Percentiles rank a stretch among this genome's conserved stretches.
Evolutionary conservation across 495 filamentous ascomycete species (phyloP).

Genomic region (Geoglossum glabrum): DNA sequence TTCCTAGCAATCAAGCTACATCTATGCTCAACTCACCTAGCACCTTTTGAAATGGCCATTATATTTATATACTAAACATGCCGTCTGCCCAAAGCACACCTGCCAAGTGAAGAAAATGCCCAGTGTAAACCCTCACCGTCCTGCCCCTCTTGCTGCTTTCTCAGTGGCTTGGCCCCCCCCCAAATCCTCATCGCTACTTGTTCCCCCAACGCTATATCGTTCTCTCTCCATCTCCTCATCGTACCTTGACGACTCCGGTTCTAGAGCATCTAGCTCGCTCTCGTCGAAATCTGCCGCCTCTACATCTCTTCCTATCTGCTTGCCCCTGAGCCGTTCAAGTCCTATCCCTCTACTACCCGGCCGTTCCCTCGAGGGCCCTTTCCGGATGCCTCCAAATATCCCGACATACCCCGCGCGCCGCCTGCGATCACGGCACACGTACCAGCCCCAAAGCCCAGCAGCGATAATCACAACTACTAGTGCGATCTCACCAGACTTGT

Average conservation of each 20-base stretch:
- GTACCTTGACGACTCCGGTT: constrained; percentile 16
- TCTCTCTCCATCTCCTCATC: constrained; percentile 3
- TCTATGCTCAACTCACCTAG: neutral
- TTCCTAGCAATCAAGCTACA: neutral
- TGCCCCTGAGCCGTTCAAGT: constrained; percentile 31
- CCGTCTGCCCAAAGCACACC: neutral
- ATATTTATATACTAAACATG: neutral
- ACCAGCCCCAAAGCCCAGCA: constrained; percentile 61
- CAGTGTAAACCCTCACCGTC: neutral
- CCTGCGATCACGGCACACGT: constrained; percentile 61
- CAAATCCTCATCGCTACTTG: constrained; percentile 5
- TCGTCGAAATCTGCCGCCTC: constrained; percentile 86
- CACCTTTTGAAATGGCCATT: neutral
- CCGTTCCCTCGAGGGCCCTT: constrained; percentile 7
- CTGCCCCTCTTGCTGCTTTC: neutral
- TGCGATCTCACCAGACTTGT: constrained; percentile 75
- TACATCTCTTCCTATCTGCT: constrained; percentile 29
- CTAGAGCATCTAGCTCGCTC: constrained; percentile 59
- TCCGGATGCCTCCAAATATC: constrained; percentile 15
- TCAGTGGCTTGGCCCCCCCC: neutral
- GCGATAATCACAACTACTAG: constrained; percentile 68
- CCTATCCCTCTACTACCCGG: constrained; percentile 13
- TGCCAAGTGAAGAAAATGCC: neutral
- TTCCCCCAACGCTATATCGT: constrained; percentile 2
- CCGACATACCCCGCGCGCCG: constrained; percentile 27